Evolutionary conservation across 768 basidiomycete genomes (phyloP), one percentile per base, ranked within the genome.

Genomic region (Rhodotorula taiwanensis): DNA sequence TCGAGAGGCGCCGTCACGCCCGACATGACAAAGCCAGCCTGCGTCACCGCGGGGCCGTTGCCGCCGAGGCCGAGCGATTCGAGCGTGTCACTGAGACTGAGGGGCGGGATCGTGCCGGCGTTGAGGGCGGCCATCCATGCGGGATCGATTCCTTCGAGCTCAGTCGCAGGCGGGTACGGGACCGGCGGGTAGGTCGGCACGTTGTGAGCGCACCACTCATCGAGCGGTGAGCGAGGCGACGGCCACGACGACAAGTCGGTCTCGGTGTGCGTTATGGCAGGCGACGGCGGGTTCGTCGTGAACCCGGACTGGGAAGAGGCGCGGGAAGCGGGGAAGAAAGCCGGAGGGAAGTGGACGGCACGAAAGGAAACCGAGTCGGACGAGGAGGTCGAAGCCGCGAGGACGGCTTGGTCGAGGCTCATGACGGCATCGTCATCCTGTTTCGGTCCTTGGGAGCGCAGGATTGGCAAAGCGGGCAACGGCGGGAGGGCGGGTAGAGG

Each of bases 171-270:
- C 5, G 51, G 51, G 34, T 52, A 52, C n/a, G 51, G 51, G 13
- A 52, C 51, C 21, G 51, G 51, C n/a, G 51, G 51, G 51, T 52
- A 52, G 34, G 30, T 52, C 30, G 34, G 10, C 23, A 15, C 31
- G 23, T 23, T 21, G n/a, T 33, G 33, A 34, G 25, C 23, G 11
- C 27, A 36, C 33, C 33, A 39, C 8, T 23, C 33, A 31, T 39
- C 51, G 51, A 34, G 34, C 11, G 51, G 51, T 16, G 51, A 33
- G 23, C 51, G 34, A 5, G 51, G 51, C n/a, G 51, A 52, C 6
- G 51, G 51, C 51, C 51, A 52, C 34, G 51, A 52, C 23, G 51
- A 52, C 18, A 52, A 16, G 51, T 52, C 30, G 16, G n/a, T 33
- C 30, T 14, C n/a, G 30, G 30, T 27, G 30, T 30, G 45, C 45